Base-by-base conservation (phyloP, 176 grass and related monocot genomes). In the Paspalum notatum region DNA sequence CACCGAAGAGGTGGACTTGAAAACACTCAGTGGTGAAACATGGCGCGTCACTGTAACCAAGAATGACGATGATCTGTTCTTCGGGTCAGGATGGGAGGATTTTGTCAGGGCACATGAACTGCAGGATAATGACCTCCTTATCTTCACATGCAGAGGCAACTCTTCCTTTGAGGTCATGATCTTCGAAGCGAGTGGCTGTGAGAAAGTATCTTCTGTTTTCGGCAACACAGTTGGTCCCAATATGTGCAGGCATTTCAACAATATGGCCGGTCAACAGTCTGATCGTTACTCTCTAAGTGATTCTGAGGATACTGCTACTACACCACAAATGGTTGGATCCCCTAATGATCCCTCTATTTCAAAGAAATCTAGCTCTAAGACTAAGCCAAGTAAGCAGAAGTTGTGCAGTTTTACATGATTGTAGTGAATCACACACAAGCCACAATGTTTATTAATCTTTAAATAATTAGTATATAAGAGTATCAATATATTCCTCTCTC, bases 81-180 rank as follows among this genome's bases (percentile, higher is more conserved):
- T 94, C 32, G 43, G 0, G 12, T 82, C 64, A 1, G 92, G 86
- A 21, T 94, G 89, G 89, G 68, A 53, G 41, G 75, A 87, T 73
- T 91, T 94, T 78, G 83, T 42, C 50, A 81, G 62, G 81, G 85
- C 57, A 63, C 83, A 94, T 60, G 48, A 67, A 8, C 2, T 89
- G 68, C 64, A 74, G 62, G 75, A 80, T 49, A 86, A 88, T 46
- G 92, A 91, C 22, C 37, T 84, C 20, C 58, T 94, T 44, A 5
- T 94, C 54, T 91, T 91, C 75, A 74, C 61, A 46, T 91, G 75
- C 84, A 66, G 20, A 3, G 75, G 76, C 39, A 73, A 20, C 8
- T 81, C 52, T n/a, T 81, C 51, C 56, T 91, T 91, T 83, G 53
- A 89, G 40, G 83, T 94, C 9, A 0, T 65, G 4, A 84, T 91